A percentile compares a stretch with the other conserved stretches of the same genome.
Evolutionary conservation across 2,329 filamentous ascomycete genomes (phyloP).

Genomic region (Fusarium duplospermum): DNA sequence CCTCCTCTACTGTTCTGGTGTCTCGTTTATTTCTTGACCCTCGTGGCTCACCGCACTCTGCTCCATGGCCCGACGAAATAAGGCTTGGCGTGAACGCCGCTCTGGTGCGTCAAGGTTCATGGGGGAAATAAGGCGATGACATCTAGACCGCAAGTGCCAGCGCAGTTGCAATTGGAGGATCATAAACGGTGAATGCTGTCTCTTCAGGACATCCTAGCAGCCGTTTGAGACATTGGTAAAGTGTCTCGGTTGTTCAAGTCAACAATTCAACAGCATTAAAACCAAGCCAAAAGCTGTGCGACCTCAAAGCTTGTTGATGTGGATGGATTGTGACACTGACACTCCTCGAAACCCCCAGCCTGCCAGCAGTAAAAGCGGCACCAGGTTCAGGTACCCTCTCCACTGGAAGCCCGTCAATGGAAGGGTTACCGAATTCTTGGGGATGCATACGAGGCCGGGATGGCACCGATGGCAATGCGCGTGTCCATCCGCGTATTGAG

Average conservation of each 20-base stretch:
- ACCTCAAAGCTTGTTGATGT: neutral
- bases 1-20: too few species aligned
- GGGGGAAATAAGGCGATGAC: conserved; percentile 12
- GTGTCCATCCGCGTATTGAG: conserved; percentile 1
- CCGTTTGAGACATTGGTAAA: neutral
- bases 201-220: neutral
- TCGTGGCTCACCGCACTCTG: conserved; percentile 8
- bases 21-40: too few species aligned
- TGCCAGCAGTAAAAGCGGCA: neutral
- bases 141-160: conserved; percentile 14
- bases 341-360: neutral
- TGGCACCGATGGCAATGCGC: neutral
- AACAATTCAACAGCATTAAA: neutral
- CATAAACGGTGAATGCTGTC: neutral
- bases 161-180: conserved; percentile 2
- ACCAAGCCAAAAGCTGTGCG: neutral
- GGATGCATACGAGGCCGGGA: conserved; percentile 9
- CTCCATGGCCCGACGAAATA: neutral
- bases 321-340: neutral
- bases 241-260: neutral
- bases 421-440: conserved; percentile 5
- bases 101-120: conserved; percentile 5
- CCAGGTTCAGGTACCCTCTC: neutral
- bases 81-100: conserved; percentile 11
- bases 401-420: neutral